Base-by-base conservation (phyloP, 345 rosid species). In the Rhodamnia argentea region DNA sequence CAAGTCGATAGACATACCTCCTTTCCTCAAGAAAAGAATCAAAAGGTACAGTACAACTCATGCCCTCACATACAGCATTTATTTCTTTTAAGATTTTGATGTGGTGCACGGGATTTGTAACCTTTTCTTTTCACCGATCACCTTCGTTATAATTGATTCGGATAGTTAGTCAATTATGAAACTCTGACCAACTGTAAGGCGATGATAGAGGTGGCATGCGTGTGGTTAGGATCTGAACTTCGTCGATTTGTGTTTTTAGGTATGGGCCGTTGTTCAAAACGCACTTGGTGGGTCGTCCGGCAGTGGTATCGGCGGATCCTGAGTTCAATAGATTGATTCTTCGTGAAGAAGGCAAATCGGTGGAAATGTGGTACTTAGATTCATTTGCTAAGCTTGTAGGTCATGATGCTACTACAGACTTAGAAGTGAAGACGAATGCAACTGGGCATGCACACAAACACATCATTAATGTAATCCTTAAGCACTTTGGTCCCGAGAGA, bases 211-310 rank as follows among this genome's bases (percentile, higher is more conserved):
- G 83, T 13, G 9, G 6, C 20, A 22, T 22, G 10, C 10, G 26
- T 32, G 11, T 29, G 2, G 53, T 44, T 82, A 50, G 15, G 15
- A 14, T 29, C 50, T n/a, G 16, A 15, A 40, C 1, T 60, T n/a
- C 42, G 32, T 64, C 51, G 37, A 42, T 42, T 42, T 6, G 6
- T 4, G 47, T 42, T 51, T 87, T 53, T 82, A 93, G 94, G 70
- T 83, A 91, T 76, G 93, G 93, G 2, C 84, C 88, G 5, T 37
- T 92, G 75, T 94, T 94, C 87, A 87, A 88, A 56, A 92, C 93
- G 2, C 86, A 55, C 55, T 24, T 93, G 42, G 87, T 90, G 13
- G 93, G 93, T 10, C 83, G 84, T 5, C 90, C 85, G 32, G 76
- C 91, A 16, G 74, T 93, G 37, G 83, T 91, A 9, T 89, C 92